These are phyloP conservation scores for Gossypium thurberi DNA, from an alignment of 345 rosid species.

Conservation along the genomic window DNA sequence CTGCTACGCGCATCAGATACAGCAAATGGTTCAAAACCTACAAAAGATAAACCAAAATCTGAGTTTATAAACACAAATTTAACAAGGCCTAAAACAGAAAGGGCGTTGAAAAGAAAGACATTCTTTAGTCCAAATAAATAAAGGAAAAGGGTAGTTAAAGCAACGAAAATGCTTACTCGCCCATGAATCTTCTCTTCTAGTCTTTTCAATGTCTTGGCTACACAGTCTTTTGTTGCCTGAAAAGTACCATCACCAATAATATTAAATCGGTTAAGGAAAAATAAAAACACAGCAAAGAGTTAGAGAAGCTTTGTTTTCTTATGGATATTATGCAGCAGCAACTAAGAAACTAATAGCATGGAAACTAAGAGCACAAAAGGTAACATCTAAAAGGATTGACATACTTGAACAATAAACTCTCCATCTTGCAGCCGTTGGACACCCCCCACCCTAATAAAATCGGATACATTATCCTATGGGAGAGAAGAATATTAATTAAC, in stretches of 20 bases:
- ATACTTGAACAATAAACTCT: conserved; percentile 90
- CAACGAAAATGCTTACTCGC: conserved; percentile 50
- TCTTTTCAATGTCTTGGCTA: conserved; percentile 91
- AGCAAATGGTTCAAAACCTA: conserved; percentile 84
- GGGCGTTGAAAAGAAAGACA: neutral
- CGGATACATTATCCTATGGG: conserved; percentile 83
- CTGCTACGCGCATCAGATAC: conserved; percentile 79
- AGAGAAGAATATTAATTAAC: conserved; percentile 21
- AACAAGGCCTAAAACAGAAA: neutral
- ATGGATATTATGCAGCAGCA: neutral
- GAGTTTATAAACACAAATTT: conserved; percentile 1
- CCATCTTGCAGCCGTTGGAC: conserved; percentile 95
- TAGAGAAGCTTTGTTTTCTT: conserved; percentile 9
- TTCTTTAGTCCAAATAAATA: neutral
- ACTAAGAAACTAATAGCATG: conserved; percentile 1
- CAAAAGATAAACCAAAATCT: conserved; percentile 22
- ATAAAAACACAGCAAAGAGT: neutral
- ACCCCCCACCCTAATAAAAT: conserved; percentile 97
- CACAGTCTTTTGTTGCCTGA: conserved; percentile 98
- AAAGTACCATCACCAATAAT: conserved; percentile 5
- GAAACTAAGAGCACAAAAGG: neutral
- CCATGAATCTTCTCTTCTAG: conserved; percentile 96
- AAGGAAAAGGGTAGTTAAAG: conserved; percentile 7
- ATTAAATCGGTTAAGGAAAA: conserved; percentile 11
- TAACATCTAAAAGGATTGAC: conserved; percentile 17